These are phyloP conservation scores for Phycomyces blakesleeanus DNA, from an alignment of 192 early-diverging fungal species.

Conservation along the genomic window DNA sequence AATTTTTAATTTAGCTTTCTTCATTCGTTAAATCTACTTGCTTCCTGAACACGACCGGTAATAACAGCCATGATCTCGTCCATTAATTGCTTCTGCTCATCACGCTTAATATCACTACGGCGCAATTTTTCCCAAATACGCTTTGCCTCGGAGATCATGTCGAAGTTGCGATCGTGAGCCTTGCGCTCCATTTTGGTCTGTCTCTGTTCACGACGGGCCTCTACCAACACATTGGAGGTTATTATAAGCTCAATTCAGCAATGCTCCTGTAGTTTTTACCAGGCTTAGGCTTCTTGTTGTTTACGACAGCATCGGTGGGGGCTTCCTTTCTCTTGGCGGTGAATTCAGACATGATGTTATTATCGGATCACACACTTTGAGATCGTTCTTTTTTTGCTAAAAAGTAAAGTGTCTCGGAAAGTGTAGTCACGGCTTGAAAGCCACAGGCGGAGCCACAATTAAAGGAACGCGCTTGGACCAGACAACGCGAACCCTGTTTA, in stretches of 20 bases:
- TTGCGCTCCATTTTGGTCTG: conserved; percentile 56
- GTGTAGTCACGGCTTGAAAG: not conserved
- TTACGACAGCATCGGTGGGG: not conserved
- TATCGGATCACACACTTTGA: not conserved
- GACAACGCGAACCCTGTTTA: not conserved
- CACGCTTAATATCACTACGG: conserved; percentile 60
- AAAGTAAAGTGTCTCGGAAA: not conserved
- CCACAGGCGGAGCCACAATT: not conserved
- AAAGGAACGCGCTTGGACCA: too few species aligned
- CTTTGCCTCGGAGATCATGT: conserved; percentile 70
- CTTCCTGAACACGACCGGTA: conserved; percentile 74
- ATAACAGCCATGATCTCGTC: conserved; percentile 78
- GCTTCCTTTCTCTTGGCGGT: conserved; percentile 12
- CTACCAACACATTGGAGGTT: conserved; percentile 8
- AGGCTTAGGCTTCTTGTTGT: conserved; percentile 16
- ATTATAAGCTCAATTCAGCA: not conserved
- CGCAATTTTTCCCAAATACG: conserved; percentile 85
- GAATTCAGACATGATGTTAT: conserved; percentile 12
- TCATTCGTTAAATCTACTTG: conserved; percentile 8
- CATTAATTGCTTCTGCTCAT: conserved; percentile 65
- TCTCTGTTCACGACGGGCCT: conserved; percentile 56
- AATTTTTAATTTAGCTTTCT: too few species aligned
- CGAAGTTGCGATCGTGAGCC: conserved; percentile 59
- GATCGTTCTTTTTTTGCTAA: not conserved
- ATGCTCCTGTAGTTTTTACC: not conserved